phyloP scores from a whole-genome alignment of 805 yeast species.

The Kuraishia capsulata region DNA sequence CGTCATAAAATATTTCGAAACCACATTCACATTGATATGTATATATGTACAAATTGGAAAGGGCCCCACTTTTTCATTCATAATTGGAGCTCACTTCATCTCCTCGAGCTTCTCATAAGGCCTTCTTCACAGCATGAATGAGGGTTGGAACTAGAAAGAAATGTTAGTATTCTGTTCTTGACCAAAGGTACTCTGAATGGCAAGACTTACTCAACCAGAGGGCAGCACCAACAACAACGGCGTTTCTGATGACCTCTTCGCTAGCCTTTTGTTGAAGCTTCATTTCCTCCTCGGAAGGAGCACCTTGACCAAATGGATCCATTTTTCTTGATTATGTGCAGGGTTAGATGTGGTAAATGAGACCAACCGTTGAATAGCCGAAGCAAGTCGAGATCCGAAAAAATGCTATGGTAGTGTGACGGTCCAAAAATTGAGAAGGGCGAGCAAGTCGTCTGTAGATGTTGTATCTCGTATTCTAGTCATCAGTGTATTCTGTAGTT shows the following conservation, averaged over 20 bases:
- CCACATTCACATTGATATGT: background rate
- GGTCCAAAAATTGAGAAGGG: no score
- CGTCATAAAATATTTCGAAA: no score
- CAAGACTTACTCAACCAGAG: slow-evolving; percentile 31
- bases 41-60: slow-evolving; percentile 1
- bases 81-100: no score
- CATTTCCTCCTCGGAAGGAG: slow-evolving; percentile 53
- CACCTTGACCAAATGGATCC: slow-evolving; percentile 27
- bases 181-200: background rate
- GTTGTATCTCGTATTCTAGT: no score
- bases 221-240: slow-evolving; percentile 56
- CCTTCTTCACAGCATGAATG: slow-evolving; percentile 43
- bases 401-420: no score
- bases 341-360: slow-evolving; percentile 4
- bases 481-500: no score
- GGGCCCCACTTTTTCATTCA: no score
- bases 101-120: slow-evolving; percentile 18
- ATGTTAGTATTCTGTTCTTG: background rate
- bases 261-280: slow-evolving; percentile 57
- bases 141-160: slow-evolving; percentile 34
- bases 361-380: no score
- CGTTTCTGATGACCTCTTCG: slow-evolving; percentile 46
- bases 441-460: no score
- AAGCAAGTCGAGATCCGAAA: no score
- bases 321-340: slow-evolving; percentile 7